Conservation (phyloP, 805 yeast genomes). For the Saturnispora kantuleensis region DNA sequence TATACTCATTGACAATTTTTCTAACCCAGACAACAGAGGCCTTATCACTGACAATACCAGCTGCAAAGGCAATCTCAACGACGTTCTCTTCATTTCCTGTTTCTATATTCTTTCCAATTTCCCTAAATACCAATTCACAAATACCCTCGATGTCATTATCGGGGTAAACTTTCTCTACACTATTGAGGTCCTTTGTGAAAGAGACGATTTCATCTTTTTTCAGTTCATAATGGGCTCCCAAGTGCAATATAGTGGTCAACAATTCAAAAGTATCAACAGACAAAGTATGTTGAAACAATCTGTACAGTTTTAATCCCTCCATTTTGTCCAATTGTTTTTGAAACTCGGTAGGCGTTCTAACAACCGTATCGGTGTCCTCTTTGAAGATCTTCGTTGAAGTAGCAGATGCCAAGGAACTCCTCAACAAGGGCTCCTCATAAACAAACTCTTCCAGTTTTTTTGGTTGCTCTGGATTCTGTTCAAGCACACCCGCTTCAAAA, state of each 20-base stretch:
- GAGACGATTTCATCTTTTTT: constrained; percentile 16
- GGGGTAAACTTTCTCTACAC: constrained; percentile 13
- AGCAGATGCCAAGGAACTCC: neutral
- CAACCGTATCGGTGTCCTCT: neutral
- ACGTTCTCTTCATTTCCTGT: constrained; percentile 8
- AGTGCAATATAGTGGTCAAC: constrained; percentile 14
- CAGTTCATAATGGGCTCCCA: constrained; percentile 14
- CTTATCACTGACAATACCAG: constrained; percentile 4
- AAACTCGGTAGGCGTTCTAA: neutral
- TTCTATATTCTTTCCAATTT: constrained; percentile 7
- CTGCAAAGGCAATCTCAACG: constrained; percentile 7
- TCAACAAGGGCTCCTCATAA: neutral
- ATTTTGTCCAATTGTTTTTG: constrained; percentile 1
- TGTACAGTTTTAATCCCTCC: constrained; percentile 4
- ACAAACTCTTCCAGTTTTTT: neutral
- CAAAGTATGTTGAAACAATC: constrained; percentile 7
- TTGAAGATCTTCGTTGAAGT: neutral
- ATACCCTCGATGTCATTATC: constrained; percentile 10
- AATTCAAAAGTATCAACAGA: constrained; percentile 10
- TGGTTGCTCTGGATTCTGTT: neutral
- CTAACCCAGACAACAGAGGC: constrained; percentile 4
- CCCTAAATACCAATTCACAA: constrained; percentile 16
- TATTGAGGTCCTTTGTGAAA: constrained; percentile 18
- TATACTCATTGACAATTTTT: constrained; percentile 7
- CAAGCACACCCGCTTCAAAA: constrained; percentile 11